Evolutionary conservation across 495 filamentous ascomycete species (phyloP).

Genomic region (Talaromyces thailandensis): DNA sequence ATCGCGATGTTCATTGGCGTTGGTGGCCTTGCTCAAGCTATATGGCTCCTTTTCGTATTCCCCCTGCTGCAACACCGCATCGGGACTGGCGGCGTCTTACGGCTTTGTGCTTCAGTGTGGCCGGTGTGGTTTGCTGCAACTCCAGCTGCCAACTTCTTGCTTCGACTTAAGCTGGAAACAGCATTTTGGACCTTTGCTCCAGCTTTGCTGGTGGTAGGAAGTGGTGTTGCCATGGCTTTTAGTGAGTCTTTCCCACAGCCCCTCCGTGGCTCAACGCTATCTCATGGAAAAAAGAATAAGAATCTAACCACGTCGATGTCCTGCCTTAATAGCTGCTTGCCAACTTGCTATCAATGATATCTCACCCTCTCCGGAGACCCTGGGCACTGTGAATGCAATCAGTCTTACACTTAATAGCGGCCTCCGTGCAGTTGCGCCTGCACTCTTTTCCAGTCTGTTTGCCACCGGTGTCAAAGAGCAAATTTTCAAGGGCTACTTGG

Average conservation of each 20-base stretch:
- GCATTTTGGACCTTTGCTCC: conserved; percentile 49
- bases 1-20: conserved; percentile 52
- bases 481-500: conserved; percentile 49
- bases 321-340: conserved; percentile 30
- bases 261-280: neutral
- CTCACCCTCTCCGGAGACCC: conserved; percentile 44
- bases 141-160: conserved; percentile 43
- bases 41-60: conserved; percentile 57
- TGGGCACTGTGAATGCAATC: conserved; percentile 59
- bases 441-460: conserved; percentile 50
- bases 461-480: conserved; percentile 49
- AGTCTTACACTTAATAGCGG: conserved; percentile 45
- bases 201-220: conserved; percentile 30
- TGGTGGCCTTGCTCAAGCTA: conserved; percentile 50
- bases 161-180: conserved; percentile 26
- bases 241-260: conserved; percentile 18
- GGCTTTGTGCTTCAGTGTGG: conserved; percentile 41
- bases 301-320: neutral
- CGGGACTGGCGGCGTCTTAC: conserved; percentile 52
- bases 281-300: neutral
- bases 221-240: conserved; percentile 59
- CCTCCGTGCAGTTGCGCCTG: conserved; percentile 50
- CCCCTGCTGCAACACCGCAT: conserved; percentile 47
- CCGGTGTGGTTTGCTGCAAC: conserved; percentile 46
- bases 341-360: conserved; percentile 64